Conservation (phyloP, 352 stramenopile genomes). For the Phytopythium chamaehyphon region DNA sequence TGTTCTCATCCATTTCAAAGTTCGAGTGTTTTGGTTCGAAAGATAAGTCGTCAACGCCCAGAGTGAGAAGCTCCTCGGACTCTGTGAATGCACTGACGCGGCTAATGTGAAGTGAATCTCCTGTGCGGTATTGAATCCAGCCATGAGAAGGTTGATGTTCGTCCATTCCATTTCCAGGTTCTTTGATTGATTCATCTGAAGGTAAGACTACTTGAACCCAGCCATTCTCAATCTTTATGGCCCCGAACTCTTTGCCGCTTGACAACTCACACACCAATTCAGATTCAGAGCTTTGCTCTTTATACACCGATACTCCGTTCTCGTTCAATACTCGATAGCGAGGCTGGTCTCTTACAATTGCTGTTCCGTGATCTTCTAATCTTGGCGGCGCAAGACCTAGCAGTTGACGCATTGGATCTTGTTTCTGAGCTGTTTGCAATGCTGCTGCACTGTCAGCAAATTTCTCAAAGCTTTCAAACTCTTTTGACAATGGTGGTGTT, state of each 20-base stretch:
- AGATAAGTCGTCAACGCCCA: conserved; percentile 51
- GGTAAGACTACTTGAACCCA: conserved; percentile 29
- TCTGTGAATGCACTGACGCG: conserved; percentile 10
- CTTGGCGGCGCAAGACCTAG: conserved; percentile 3
- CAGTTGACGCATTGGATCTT: conserved; percentile 27
- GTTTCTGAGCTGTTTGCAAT: conserved; percentile 1
- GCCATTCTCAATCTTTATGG: conserved; percentile 9
- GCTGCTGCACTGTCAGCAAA: conserved; percentile 11
- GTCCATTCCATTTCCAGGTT: neutral
- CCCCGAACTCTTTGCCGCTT: conserved; percentile 13
- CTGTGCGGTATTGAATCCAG: conserved; percentile 43
- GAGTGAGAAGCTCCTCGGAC: conserved; percentile 53
- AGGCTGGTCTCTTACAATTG: neutral
- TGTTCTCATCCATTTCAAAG: conserved; percentile 58
- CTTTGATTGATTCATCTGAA: neutral
- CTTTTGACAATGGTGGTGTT: conserved; percentile 23
- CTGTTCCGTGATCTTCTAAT: neutral
- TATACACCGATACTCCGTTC: conserved; percentile 18
- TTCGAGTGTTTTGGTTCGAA: conserved; percentile 27
- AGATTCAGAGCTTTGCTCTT: conserved; percentile 12
- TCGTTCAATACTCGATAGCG: conserved; percentile 27
- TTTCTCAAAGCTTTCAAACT: conserved; percentile 51
- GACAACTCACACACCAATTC: conserved; percentile 13
- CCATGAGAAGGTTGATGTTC: conserved; percentile 9
- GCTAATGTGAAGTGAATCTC: conserved; percentile 30